These are phyloP conservation scores for Alloteropsis semialata DNA, from an alignment of 176 grass and related monocot genomes.

Conservation along the genomic window DNA sequence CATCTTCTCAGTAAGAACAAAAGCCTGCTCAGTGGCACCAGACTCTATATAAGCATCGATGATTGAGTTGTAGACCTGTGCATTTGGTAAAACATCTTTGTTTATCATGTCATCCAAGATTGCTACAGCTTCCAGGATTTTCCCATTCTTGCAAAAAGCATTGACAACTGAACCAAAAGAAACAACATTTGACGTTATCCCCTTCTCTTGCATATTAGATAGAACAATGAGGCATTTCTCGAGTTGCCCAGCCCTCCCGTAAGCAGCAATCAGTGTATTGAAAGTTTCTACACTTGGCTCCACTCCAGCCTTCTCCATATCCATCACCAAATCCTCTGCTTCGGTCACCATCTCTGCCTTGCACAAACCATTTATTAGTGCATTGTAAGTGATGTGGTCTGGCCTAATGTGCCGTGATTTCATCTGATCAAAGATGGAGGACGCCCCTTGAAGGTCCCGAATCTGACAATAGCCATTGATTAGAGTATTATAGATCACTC, in stretches of 20 bases:
- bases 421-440: constrained; percentile 43
- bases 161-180: constrained; percentile 68
- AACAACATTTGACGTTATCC: constrained; percentile 45
- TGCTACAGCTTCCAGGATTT: constrained; percentile 58
- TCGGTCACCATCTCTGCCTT: constrained; percentile 42
- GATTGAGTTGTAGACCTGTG: constrained; percentile 54
- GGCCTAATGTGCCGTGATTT: constrained; percentile 35
- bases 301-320: constrained; percentile 53
- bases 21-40: constrained; percentile 35
- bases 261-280: constrained; percentile 55
- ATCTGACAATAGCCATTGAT: constrained; percentile 62
- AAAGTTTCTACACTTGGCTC: constrained; percentile 42
- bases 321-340: constrained; percentile 44
- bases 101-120: constrained; percentile 56
- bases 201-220: constrained; percentile 50
- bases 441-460: constrained; percentile 40
- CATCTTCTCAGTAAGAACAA: constrained; percentile 43
- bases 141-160: constrained; percentile 63
- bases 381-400: constrained; percentile 59
- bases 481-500: constrained; percentile 58
- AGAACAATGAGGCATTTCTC: constrained; percentile 50
- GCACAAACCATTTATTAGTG: constrained; percentile 60
- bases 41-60: constrained; percentile 53
- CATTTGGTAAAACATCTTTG: constrained; percentile 59
- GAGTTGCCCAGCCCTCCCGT: constrained; percentile 43